Percentiles rank a stretch among this genome's conserved stretches.
Conservation (phyloP, 148 eudicot species). For the Polygonum maritimum region DNA sequence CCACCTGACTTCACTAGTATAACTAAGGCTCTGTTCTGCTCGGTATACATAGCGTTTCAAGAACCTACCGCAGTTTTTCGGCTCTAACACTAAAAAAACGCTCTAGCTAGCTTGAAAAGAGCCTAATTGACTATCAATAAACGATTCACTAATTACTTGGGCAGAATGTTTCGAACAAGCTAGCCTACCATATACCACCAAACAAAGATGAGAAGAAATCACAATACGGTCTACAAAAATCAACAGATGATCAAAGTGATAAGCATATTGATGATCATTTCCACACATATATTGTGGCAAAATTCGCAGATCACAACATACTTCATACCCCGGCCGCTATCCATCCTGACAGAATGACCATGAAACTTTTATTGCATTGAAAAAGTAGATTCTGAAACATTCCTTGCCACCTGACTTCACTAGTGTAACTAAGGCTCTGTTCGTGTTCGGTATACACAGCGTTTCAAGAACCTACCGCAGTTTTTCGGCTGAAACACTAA, state of each 20-base stretch:
- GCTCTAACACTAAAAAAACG: too few species aligned
- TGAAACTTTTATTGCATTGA: too few species aligned
- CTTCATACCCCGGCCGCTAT: neutral
- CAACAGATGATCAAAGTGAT: neutral
- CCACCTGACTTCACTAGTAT: neutral
- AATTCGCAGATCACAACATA: neutral
- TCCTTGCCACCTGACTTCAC: slow-evolving; percentile 1
- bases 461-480: too few species aligned
- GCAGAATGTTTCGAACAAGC: neutral
- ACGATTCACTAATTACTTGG: neutral
- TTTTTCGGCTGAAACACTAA: too few species aligned
- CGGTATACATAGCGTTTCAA: too few species aligned
- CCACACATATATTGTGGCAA: neutral
- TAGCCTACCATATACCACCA: neutral
- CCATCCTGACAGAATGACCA: neutral
- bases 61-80: too few species aligned
- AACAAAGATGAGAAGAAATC: neutral
- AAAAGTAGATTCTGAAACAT: neutral
- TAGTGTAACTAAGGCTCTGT: too few species aligned
- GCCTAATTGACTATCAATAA: neutral
- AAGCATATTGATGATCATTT: neutral
- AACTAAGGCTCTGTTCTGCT: too few species aligned
- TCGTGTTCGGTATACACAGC: too few species aligned
- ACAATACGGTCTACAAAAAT: neutral
- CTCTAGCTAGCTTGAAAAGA: too few species aligned